These are phyloP conservation scores for Ilyonectria sp. DNA, from an alignment of 2,329 filamentous ascomycete species.

Conservation along the genomic window DNA sequence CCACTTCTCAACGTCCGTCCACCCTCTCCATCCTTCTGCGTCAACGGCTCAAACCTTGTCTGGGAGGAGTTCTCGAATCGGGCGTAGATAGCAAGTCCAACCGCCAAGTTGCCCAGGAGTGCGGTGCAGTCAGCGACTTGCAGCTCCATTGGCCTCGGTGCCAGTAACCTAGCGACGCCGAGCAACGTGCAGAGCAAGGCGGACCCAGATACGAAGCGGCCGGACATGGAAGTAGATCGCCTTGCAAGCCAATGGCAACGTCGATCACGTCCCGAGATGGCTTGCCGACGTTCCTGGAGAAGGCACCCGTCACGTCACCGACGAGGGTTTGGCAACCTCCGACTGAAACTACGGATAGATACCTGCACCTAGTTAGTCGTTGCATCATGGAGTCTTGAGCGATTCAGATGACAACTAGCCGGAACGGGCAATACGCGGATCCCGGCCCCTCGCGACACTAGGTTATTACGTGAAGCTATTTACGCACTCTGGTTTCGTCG, in stretches of 20 bases:
- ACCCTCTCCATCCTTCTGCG: not conserved
- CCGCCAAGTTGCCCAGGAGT: not conserved
- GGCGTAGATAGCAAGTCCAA: not conserved
- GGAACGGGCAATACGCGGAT: not conserved
- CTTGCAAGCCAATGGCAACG: constrained; percentile 11
- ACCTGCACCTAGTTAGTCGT: not conserved
- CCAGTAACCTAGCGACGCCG: not conserved
- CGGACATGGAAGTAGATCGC: constrained; percentile 16
- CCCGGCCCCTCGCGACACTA: constrained; percentile 5
- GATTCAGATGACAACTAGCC: not conserved
- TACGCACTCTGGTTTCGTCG: constrained; percentile 26
- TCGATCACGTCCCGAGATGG: constrained; percentile 42
- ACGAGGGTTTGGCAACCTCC: constrained; percentile 2
- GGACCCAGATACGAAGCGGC: constrained; percentile 13
- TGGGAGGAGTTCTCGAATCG: constrained; percentile 29
- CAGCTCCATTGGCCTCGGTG: constrained; percentile 6
- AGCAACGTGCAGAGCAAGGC: constrained; percentile 5
- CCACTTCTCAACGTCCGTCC: constrained; percentile 18
- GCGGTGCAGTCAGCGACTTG: not conserved
- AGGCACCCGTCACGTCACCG: constrained; percentile 7
- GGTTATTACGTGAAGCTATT: constrained; percentile 17
- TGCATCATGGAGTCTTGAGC: not conserved
- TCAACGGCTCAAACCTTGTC: constrained; percentile 27
- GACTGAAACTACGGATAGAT: not conserved
- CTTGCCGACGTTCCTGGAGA: constrained; percentile 34